Evolutionary conservation across 768 basidiomycete genomes (phyloP).

Genomic region (Lactarius evosmus): DNA sequence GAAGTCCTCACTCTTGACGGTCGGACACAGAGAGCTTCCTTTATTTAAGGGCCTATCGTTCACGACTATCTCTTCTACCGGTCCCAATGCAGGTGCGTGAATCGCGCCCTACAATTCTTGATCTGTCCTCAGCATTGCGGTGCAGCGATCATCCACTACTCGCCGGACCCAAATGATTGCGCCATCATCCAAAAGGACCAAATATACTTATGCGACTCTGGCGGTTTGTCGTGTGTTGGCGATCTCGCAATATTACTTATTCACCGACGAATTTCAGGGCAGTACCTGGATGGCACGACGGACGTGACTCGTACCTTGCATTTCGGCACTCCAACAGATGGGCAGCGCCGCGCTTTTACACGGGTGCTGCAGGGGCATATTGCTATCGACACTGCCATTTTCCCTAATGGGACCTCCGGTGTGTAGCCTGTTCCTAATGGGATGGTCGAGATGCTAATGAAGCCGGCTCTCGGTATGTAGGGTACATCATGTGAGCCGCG

Average conservation of each 20-base stretch:
- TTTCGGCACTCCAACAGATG: conserved; percentile 79
- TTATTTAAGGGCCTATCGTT: conserved; percentile 89
- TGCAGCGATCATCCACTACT: conserved; percentile 90
- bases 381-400: conserved; percentile 78
- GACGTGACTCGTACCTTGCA: conserved; percentile 93
- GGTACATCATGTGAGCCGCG: conserved; percentile 50
- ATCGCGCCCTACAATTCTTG: neutral
- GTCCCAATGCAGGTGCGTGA: conserved; percentile 82
- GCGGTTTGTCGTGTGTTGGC: conserved; percentile 46
- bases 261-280: conserved; percentile 44
- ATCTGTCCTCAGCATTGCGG: neutral
- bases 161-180: conserved; percentile 69
- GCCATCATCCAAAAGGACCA: conserved; percentile 74
- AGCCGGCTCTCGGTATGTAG: conserved; percentile 33
- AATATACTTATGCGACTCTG: conserved; percentile 83
- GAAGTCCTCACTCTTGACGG: neutral
- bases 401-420: conserved; percentile 81
- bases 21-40: conserved; percentile 56
- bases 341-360: conserved; percentile 87
- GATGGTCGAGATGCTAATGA: neutral
- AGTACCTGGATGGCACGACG: conserved; percentile 92
- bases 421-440: conserved; percentile 27
- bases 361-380: conserved; percentile 91
- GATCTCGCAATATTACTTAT: neutral
- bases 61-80: conserved; percentile 86